These are phyloP conservation scores for Penicillium atrosanguineum DNA, from an alignment of 495 filamentous ascomycete species.

Conservation along the genomic window DNA sequence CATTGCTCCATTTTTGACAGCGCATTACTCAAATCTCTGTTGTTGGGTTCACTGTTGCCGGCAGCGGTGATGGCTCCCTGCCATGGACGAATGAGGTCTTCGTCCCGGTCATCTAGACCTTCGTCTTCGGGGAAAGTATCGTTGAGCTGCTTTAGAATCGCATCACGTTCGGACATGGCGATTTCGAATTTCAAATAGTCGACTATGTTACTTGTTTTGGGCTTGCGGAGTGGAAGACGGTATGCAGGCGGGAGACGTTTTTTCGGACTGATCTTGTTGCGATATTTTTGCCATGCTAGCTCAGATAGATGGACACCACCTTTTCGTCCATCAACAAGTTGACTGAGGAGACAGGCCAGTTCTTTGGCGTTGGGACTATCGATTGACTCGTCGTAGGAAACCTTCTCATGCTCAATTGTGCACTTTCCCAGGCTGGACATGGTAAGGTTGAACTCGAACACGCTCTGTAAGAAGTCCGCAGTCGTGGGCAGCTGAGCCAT, in stretches of 20 bases:
- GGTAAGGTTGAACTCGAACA: slow-evolving; percentile 65
- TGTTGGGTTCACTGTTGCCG: slow-evolving; percentile 18
- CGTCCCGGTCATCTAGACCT: slow-evolving; percentile 35
- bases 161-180: slow-evolving; percentile 48
- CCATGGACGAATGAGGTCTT: slow-evolving; percentile 47
- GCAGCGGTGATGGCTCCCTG: slow-evolving; percentile 32
- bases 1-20: slow-evolving; percentile 21
- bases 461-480: slow-evolving; percentile 49
- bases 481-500: slow-evolving; percentile 31
- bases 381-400: slow-evolving; percentile 66
- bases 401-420: slow-evolving; percentile 69
- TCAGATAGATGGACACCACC: slow-evolving; percentile 65
- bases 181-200: slow-evolving; percentile 71
- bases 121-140: slow-evolving; percentile 31
- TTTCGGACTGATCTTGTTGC: slow-evolving; percentile 38
- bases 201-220: slow-evolving; percentile 53
- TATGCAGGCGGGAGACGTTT: slow-evolving; percentile 32
- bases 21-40: slow-evolving; percentile 20
- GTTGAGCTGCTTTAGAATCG: slow-evolving; percentile 48
- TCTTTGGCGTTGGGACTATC: slow-evolving; percentile 51
- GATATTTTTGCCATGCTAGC: slow-evolving; percentile 51
- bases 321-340: slow-evolving; percentile 80
- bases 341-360: slow-evolving; percentile 68
- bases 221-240: slow-evolving; percentile 38
- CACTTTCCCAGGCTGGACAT: slow-evolving; percentile 68